These are phyloP conservation scores for Lachancea thermotolerans DNA, from an alignment of 805 yeast species.

Conservation along the genomic window DNA sequence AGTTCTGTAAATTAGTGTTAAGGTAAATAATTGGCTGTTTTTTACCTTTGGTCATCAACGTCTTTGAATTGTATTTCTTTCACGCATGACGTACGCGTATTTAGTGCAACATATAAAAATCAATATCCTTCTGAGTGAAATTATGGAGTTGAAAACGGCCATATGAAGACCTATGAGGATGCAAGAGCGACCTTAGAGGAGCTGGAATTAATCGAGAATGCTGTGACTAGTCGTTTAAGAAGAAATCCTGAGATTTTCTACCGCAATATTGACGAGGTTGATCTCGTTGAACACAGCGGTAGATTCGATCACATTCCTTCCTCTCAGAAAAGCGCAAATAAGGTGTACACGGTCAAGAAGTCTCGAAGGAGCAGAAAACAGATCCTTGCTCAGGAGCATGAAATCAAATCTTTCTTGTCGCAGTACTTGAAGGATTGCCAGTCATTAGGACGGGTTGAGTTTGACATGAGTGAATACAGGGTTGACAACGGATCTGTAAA, in stretches of 20 bases:
- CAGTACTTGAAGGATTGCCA: slow-evolving; percentile 33
- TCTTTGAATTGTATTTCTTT: too few relatives aligned
- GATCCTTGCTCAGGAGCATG: slow-evolving; percentile 58
- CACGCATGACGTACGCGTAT: too few relatives aligned
- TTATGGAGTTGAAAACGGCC: not conserved
- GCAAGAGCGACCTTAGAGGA: slow-evolving; percentile 46
- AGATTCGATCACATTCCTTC: slow-evolving; percentile 17
- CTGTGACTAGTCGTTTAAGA: slow-evolving; percentile 53
- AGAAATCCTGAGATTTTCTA: slow-evolving; percentile 53
- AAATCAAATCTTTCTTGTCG: slow-evolving; percentile 45
- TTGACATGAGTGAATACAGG: slow-evolving; percentile 21
- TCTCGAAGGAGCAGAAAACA: slow-evolving; percentile 43
- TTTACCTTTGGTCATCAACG: too few relatives aligned
- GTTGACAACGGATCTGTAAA: slow-evolving; percentile 35
- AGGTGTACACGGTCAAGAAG: slow-evolving; percentile 29
- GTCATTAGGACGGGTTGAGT: not conserved
- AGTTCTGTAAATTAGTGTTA: not conserved
- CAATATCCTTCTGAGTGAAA: not conserved
- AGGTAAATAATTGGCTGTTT: not conserved
- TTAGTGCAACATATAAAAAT: too few relatives aligned
- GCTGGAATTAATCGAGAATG: slow-evolving; percentile 63
- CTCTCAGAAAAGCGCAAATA: slow-evolving; percentile 17
- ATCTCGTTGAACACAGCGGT: slow-evolving; percentile 6
- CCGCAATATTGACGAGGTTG: slow-evolving; percentile 16
- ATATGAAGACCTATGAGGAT: slow-evolving; percentile 25